Percentiles rank a stretch among this genome's conserved stretches.
Conservation (phyloP, 2,329 filamentous ascomycete species). For the Exophiala sp. region DNA sequence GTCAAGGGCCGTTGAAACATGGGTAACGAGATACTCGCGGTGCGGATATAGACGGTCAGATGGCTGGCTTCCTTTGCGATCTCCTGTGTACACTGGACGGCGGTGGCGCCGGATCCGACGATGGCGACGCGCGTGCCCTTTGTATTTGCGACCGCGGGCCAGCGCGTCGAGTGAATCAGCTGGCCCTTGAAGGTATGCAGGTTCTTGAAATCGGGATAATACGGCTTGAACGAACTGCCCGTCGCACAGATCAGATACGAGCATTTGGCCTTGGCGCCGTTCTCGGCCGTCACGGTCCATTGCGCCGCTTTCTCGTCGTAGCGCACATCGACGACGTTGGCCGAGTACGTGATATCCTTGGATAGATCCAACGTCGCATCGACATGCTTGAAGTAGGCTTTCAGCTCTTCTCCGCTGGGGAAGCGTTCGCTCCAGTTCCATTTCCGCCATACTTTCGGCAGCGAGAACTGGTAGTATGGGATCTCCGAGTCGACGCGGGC, state of each 20-base stretch:
- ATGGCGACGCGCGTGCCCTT: constrained; percentile 55
- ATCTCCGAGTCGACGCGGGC: constrained; percentile 50
- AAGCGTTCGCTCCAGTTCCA: constrained; percentile 44
- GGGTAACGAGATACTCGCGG: constrained; percentile 58
- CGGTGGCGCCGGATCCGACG: constrained; percentile 59
- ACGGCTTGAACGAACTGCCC: constrained; percentile 48
- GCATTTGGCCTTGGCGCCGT: constrained; percentile 26
- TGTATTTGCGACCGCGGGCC: constrained; percentile 53
- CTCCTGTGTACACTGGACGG: constrained; percentile 59
- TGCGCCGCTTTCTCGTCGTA: constrained; percentile 31
- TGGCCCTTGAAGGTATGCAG: constrained; percentile 53
- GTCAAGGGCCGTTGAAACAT: constrained; percentile 50
- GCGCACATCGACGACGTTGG: constrained; percentile 33
- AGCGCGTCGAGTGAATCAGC: constrained; percentile 55
- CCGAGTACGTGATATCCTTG: constrained; percentile 33
- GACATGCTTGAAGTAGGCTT: constrained; percentile 38
- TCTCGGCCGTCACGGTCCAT: constrained; percentile 39
- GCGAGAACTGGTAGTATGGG: constrained; percentile 50
- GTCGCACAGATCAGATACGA: constrained; percentile 11
- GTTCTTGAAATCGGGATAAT: constrained; percentile 55
- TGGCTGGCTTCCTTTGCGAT: constrained; percentile 48
- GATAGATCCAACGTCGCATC: constrained; percentile 36
- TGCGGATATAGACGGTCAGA: constrained; percentile 54
- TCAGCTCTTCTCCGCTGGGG: constrained; percentile 36
- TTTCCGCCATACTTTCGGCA: constrained; percentile 43